Base-by-base conservation (phyloP, 257 asterid genomes). In the Nicotiana undulata region DNA sequence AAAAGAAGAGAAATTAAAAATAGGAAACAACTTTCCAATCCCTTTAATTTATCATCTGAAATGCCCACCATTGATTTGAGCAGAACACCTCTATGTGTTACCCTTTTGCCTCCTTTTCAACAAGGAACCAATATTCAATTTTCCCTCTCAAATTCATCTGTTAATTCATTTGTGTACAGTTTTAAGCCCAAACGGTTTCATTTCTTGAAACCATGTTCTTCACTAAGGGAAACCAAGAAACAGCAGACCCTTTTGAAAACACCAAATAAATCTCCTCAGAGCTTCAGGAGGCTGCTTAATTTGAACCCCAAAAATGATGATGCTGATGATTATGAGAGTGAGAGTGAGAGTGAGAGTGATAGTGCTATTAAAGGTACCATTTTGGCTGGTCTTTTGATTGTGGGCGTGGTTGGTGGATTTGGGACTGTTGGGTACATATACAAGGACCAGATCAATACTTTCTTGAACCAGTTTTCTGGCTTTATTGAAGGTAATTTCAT, bases 371-470 rank as follows among this genome's bases (percentile, higher is more conserved):
- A 89, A 89, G 98, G 99, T 79, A 89, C 97, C 78, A 88, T 95
- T 81, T 87, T 87, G 85, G 88, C 90, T 66, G 88, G 86, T 17
- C 82, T 87, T 84, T 78, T 87, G 83, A 77, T 87, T 85, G 79
- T 87, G 3, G 90, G 86, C 60, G 88, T 91, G 72, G 91, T 93
- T 86, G 99, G 99, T 75, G 98, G 99, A 5, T 92, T 92, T 79
- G 99, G 97, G 34, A 60, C 90, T 32, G 89, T 87, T 82, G 98
- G 99, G 17, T 95, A 92, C 83, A 51, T 92, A 3, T 95, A 92
- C 85, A 91, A 80, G 88, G 98, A 96, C 52, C 99, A 93, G 92
- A 89, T 96, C 85, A 96, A 92, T 87, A 90, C 83, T 77, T 90
- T 94, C 86, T 90, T 96, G 92, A 87, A 85, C 81, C 97, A 95